Conservation (phyloP, 2,329 filamentous ascomycete genomes). For the Westerdykella aurantiaca region DNA sequence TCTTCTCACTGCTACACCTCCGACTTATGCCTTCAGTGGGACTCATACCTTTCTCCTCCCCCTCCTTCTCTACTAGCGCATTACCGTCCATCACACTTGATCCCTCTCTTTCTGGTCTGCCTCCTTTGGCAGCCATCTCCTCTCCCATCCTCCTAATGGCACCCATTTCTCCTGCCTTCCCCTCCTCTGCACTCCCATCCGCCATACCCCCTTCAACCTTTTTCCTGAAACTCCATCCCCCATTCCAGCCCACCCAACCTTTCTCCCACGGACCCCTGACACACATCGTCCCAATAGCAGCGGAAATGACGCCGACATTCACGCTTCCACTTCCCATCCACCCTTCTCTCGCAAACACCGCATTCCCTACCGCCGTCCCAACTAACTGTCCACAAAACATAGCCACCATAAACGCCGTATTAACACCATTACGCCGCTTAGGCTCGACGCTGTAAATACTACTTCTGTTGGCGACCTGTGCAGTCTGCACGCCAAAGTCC, state of each 20-base stretch:
- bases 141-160: background rate
- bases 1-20: too few species aligned
- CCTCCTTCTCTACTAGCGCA: too few species aligned
- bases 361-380: slow-evolving; percentile 52
- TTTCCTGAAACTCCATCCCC: slow-evolving; percentile 50
- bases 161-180: background rate
- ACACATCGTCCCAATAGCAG: slow-evolving; percentile 44
- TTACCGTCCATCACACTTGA: background rate
- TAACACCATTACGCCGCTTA: slow-evolving; percentile 66
- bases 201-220: slow-evolving; percentile 33
- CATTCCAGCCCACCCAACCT: slow-evolving; percentile 56
- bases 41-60: too few species aligned
- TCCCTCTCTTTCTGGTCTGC: background rate
- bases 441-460: slow-evolving; percentile 67
- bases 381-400: slow-evolving; percentile 71
- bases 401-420: slow-evolving; percentile 75
- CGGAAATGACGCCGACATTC: slow-evolving; percentile 50
- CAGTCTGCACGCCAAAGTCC: slow-evolving; percentile 67
- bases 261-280: slow-evolving; percentile 52
- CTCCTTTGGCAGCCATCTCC: background rate
- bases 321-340: slow-evolving; percentile 54
- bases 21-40: too few species aligned
- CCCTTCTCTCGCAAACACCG: slow-evolving; percentile 51
- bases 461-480: slow-evolving; percentile 66
- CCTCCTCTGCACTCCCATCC: slow-evolving; percentile 24